Evolutionary conservation across 1,284 basidiomycete genomes (phyloP), one percentile per base, ranked within the genome.

Genomic region (Phaffia rhodozyma): DNA sequence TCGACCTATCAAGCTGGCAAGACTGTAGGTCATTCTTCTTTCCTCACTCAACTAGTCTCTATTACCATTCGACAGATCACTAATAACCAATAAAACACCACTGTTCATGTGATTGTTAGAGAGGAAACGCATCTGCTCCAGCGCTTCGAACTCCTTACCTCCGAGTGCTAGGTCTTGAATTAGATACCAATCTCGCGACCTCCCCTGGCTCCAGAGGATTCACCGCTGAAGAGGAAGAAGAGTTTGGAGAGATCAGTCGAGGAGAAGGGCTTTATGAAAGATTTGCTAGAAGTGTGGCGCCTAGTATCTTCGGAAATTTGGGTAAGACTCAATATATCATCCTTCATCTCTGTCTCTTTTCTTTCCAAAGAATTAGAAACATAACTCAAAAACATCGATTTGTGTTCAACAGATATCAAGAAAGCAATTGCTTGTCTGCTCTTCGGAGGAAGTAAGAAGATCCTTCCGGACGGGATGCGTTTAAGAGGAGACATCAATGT

Each of bases 401-500:
- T 43, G 2, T 32, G 18, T 49, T 48, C 25, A 27, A 52, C 69
- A 89, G 96, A 99, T 74, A 98, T 99, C 72, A 99, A 99, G 77
- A 98, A 97, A 71, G 89, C 96, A 1, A 91, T 98, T 56, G 85
- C 90, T 0, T 97, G 93, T 75, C 79, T 98, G 18, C 79, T 99
- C 11, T 92, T 98, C 71, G 96, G 96, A 30, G 96, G 96, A 18
- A 94, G 91, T n/a, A 97, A 94, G 78, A 98, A 98, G 77, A 82
- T 97, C 56, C 78, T 99, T 16, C 96, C 96, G 0, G 96, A 99
- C 74, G 93, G 96, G 18, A 96, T 97, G 91, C 83, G 96, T 43
- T 78, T 99, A 55, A 82, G 96, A 75, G 96, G 96, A 13, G 96
- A 99, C 73, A 98, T 99, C 75, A 99, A 98, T 73, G 94, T 98